phyloP scores from a whole-genome alignment of 768 basidiomycete species.

The Leucosporidium scottii region DNA sequence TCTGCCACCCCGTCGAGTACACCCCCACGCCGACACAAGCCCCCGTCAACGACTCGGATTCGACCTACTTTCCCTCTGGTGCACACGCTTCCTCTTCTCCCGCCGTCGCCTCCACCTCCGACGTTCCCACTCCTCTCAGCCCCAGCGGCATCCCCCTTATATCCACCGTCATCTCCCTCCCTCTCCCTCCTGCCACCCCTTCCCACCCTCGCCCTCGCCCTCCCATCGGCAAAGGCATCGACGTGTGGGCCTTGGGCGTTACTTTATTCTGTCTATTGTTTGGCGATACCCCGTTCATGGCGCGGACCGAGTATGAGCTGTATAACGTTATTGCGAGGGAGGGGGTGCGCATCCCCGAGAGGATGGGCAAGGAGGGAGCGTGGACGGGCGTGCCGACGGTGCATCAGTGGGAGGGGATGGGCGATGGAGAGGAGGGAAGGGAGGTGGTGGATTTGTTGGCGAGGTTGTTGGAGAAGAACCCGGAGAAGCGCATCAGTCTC shows the following conservation, averaged over 20 bases:
- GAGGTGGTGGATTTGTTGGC: conserved; percentile 58
- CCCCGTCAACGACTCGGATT: conserved; percentile 33
- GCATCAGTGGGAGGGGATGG: conserved; percentile 40
- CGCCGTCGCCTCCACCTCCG: not conserved
- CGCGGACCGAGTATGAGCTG: conserved; percentile 60
- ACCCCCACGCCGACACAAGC: conserved; percentile 37
- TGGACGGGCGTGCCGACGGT: conserved; percentile 22
- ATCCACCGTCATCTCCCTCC: conserved; percentile 28
- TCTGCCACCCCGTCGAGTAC: conserved; percentile 58
- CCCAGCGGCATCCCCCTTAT: conserved; percentile 25
- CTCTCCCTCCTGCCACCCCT: conserved; percentile 33
- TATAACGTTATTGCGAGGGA: conserved; percentile 71
- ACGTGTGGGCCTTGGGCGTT: conserved; percentile 95
- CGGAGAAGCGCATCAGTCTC: conserved; percentile 52
- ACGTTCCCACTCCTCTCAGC: conserved; percentile 6
- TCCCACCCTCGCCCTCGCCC: conserved; percentile 26
- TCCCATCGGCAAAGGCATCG: conserved; percentile 63
- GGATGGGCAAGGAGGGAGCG: conserved; percentile 65
- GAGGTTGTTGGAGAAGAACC: conserved; percentile 73
- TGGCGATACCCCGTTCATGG: conserved; percentile 70
- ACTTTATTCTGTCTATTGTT: conserved; percentile 92
- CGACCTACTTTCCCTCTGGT: not conserved
- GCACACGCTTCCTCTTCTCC: not conserved
- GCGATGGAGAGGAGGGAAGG: conserved; percentile 51
- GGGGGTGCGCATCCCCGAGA: conserved; percentile 60